Base-by-base conservation (phyloP, 2,329 filamentous ascomycete species). In the Orbilia blumenaviensis region DNA sequence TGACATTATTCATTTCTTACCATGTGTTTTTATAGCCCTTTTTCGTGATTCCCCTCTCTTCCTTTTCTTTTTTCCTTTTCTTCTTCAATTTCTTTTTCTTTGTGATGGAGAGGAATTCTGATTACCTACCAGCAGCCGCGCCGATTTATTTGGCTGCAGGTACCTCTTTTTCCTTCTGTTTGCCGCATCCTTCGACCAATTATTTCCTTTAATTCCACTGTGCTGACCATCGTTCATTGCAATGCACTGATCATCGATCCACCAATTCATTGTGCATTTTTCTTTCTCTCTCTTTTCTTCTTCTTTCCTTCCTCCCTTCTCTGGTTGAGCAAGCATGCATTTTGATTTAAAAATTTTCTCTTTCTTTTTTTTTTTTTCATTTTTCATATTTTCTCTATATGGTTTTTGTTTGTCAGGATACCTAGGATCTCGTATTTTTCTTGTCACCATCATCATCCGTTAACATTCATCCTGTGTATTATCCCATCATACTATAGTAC, bases 271-370 rank as follows among this genome's bases (percentile, higher is more conserved):
- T 42, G 7, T 54, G 27, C 41, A 16, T 60, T 36, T 36, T 34
- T 58, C 10, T 46, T 16, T 56, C 2, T 29, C n/a, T 29, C 12
- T 16, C 16, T n/a, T 38, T 29, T 16, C 48, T 36, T 5, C 8
- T 52, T 21, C 21, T 36, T 27, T 10, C n/a, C 41, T 23, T 21
- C 21, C 23, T 27, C 3, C n/a, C 41, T 23, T 52, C 23, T 21
- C 23, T 46, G 42, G 29, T 69, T 71, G 23, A 42, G 66, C 66
- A 54, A 63, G 50, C 52, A 64, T 54, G 64, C 60, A 69, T 52
- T 56, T 42, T 46, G 56, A 42, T 41, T 61, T 25, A 7, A 29
- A 52, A n/a, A n/a, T n/a, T n/a, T 36, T 48, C 25, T n/a, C 18
- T 62, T 50, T 36, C 44, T 25, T 42, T 41, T 9, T 32, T 34